phyloP scores from a whole-genome alignment of 306 rosid species.

The Alnus rubra region DNA sequence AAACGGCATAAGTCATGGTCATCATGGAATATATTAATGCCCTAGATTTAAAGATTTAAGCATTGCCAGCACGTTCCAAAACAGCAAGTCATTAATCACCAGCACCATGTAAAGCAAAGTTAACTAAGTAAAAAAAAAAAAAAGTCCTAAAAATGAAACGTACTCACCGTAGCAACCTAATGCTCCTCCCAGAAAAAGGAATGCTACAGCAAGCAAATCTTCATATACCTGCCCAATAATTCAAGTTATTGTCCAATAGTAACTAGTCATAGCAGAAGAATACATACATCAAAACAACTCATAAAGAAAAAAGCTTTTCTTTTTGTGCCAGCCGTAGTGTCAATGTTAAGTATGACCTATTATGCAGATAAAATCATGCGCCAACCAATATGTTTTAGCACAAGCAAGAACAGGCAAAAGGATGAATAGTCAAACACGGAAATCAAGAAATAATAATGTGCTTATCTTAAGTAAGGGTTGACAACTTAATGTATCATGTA shows the following conservation, averaged over 20 bases:
- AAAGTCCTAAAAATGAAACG: background rate
- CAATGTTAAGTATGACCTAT: background rate
- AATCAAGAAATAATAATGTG: background rate
- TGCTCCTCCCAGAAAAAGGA: slow-evolving; percentile 53
- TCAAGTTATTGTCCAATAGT: slow-evolving; percentile 19
- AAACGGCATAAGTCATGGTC: background rate
- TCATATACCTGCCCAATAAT: slow-evolving; percentile 58
- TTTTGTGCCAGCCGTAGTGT: background rate
- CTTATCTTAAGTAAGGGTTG: background rate
- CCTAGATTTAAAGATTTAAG: background rate
- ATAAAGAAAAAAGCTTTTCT: background rate
- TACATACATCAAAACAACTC: background rate
- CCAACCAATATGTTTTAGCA: background rate
- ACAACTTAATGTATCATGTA: background rate
- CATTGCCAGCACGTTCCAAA: background rate
- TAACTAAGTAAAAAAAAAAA: background rate
- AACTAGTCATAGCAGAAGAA: background rate
- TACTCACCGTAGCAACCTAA: slow-evolving; percentile 67
- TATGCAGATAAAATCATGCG: background rate
- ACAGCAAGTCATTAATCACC: background rate
- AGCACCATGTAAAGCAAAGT: background rate
- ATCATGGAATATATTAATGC: background rate
- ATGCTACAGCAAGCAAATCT: slow-evolving; percentile 42
- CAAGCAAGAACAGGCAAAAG: background rate
- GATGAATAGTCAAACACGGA: background rate